Base-by-base conservation (phyloP, 2,329 filamentous ascomycete genomes). In the Dothistroma pini region DNA sequence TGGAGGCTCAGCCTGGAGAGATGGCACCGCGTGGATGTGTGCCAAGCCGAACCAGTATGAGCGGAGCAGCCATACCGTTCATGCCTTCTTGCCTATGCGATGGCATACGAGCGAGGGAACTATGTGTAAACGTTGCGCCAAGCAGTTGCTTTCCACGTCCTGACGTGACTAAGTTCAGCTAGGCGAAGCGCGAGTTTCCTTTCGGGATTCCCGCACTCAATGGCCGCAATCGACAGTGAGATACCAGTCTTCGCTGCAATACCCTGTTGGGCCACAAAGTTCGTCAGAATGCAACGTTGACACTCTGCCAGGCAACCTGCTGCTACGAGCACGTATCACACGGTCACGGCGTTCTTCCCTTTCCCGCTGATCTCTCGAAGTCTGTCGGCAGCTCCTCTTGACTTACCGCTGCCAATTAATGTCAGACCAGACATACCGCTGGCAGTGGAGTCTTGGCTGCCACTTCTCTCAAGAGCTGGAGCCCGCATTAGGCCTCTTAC, bases 401-500 rank as follows among this genome's bases (percentile, higher is more conserved):
- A 53, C 54, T 63, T 66, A 10, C 66, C 69, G 48, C 59, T 68
- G 38, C 53, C 63, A 59, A 56, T 60, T 53, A 71, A 22, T 56
- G 61, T 66, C 48, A 67, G 32, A 1, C 69, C 69, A 25, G 63
- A 68, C 34, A 71, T 48, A 14, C 59, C 60, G 53, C 66, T 68
- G 41, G 62, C 64, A 16, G 59, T 60, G 38, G 69, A 71, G 34
- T 71, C 70, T 14, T 59, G 57, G 59, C 70, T 72, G 22, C 64
- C 66, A 21, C 47, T 58, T 29, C 67, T 62, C 49, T 57, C 62
- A 62, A 62, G 51, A 21, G 55, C 63, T 41, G 59, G 60, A 12
- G 58, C 63, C 55, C 69, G 66, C 64, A 75, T 64, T 32, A 84
- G 71, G 0, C 79, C 83, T 52, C 78, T 76, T 29, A 84, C 75